These are phyloP conservation scores for Talaromyces sp. DNA, from an alignment of 2,329 filamentous ascomycete species.

Conservation along the genomic window DNA sequence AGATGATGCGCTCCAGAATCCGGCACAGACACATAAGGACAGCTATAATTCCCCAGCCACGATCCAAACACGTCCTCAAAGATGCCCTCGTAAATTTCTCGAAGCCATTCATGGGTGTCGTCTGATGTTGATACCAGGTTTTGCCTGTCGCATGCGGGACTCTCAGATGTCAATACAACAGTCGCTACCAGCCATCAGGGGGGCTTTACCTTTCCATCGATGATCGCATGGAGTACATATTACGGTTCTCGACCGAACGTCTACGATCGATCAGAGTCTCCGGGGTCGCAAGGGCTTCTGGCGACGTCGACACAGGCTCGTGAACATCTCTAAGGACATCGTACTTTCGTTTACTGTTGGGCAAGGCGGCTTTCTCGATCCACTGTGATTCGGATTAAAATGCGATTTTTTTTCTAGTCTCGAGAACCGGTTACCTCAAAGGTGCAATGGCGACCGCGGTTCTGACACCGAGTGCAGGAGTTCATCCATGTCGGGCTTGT, in stretches of 20 bases:
- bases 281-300: background rate
- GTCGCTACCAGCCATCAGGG: background rate
- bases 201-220: constrained; percentile 9
- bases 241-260: background rate
- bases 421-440: constrained; percentile 20
- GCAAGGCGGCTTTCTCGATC: constrained; percentile 18
- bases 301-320: background rate
- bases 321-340: background rate
- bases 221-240: background rate
- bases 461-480: constrained; percentile 26
- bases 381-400: background rate
- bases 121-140: background rate
- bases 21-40: constrained; percentile 42
- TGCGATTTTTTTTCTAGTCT: background rate
- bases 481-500: constrained; percentile 23
- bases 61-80: constrained; percentile 47
- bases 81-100: constrained; percentile 34
- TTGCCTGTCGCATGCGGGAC: background rate
- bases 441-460: constrained; percentile 23
- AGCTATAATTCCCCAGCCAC: constrained; percentile 46
- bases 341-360: constrained; percentile 20
- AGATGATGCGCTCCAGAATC: constrained; percentile 5
- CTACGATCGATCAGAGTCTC: background rate
- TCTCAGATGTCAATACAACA: background rate
- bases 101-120: constrained; percentile 24